Conservation (phyloP, 306 rosid species). For the Cucurbita ficifolia region DNA sequence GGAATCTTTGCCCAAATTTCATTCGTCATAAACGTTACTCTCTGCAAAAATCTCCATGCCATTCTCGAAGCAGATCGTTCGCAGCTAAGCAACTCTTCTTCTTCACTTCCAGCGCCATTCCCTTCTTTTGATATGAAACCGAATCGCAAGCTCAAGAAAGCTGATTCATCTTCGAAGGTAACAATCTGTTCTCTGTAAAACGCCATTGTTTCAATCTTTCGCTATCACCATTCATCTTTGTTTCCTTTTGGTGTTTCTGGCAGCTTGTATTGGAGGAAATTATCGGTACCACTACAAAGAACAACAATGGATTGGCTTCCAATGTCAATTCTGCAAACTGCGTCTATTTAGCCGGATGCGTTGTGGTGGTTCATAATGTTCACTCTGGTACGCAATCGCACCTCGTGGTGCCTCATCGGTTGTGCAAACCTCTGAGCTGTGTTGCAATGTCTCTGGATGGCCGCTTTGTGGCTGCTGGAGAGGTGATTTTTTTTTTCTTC, state of each 20-base stretch:
- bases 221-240: not conserved
- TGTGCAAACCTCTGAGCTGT: constrained; percentile 46
- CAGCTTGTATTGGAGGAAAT: constrained; percentile 60
- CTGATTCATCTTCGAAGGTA: constrained; percentile 31
- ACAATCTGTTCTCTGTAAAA: not conserved
- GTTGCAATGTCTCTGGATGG: constrained; percentile 55
- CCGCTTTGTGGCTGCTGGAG: constrained; percentile 57
- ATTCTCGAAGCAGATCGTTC: not conserved
- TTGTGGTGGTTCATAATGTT: constrained; percentile 46
- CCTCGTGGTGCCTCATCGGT: constrained; percentile 46
- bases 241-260: not conserved
- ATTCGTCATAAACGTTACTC: not conserved
- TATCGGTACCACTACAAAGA: constrained; percentile 50
- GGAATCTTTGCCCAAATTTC: not conserved
- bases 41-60: not conserved
- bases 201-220: not conserved
- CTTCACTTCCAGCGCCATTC: not conserved
- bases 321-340: constrained; percentile 22
- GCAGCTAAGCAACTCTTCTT: not conserved
- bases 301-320: constrained; percentile 47
- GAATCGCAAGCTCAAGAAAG: constrained; percentile 30
- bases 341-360: constrained; percentile 56
- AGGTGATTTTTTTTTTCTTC: constrained; percentile 19
- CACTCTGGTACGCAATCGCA: constrained; percentile 40
- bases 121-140: constrained; percentile 23